phyloP scores from a whole-genome alignment of 73 alveolate species.

The Paramecium sexaurelia region DNA sequence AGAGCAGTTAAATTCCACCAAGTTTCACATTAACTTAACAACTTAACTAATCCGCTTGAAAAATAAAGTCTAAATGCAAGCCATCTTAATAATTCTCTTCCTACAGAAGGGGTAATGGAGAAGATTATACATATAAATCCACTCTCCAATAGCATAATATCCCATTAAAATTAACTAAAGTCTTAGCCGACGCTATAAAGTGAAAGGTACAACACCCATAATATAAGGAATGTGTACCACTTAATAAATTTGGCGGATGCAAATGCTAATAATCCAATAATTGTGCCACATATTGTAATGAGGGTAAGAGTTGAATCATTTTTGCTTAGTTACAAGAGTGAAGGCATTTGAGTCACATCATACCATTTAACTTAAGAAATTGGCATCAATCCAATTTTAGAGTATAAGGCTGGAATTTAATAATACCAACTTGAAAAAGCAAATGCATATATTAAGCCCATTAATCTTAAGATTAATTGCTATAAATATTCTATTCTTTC shows the following conservation, averaged over 20 bases:
- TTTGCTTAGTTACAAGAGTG: conserved; percentile 61
- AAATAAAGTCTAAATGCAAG: conserved; percentile 80
- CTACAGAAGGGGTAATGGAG: conserved; percentile 61
- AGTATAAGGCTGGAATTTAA: conserved; percentile 59
- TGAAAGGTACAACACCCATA: conserved; percentile 76
- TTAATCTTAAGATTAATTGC: conserved; percentile 6
- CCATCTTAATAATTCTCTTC: conserved; percentile 81
- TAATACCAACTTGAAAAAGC: conserved; percentile 64
- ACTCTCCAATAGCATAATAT: conserved; percentile 81
- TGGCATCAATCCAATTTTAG: conserved; percentile 62
- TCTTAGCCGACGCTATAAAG: conserved; percentile 73
- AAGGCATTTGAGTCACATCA: conserved; percentile 47
- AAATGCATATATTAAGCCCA: conserved; percentile 45
- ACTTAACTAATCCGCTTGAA: conserved; percentile 83
- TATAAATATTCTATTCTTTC: not conserved
- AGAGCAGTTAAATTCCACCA: conserved; percentile 93
- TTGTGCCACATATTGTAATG: conserved; percentile 50
- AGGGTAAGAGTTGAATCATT: not conserved
- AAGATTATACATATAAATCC: conserved; percentile 79
- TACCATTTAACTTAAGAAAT: not conserved
- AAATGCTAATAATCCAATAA: conserved; percentile 65
- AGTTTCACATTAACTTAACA: conserved; percentile 79
- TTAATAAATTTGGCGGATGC: conserved; percentile 61
- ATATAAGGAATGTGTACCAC: conserved; percentile 57
- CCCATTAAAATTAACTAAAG: conserved; percentile 90